Base-by-base conservation (phyloP, 2,329 filamentous ascomycete genomes). In the Rhinocladiella similis region DNA sequence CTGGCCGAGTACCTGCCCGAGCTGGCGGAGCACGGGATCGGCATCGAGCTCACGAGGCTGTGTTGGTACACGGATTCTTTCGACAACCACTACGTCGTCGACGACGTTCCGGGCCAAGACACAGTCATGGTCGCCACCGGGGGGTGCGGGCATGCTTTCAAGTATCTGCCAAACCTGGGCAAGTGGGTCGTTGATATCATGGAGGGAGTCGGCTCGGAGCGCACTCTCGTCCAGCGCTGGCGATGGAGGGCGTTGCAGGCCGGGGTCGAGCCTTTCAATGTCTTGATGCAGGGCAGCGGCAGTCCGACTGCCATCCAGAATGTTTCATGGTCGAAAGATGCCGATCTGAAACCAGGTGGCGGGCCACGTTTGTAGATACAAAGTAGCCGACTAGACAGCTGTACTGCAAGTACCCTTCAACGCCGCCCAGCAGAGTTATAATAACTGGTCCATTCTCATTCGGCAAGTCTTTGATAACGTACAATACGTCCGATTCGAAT, bases 61-160 rank as follows among this genome's bases (percentile, higher is more conserved):
- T 85, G 77, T 67, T 83, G 76, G 77, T 84, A 85, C 62, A 82
- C 75, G 0, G 82, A 85, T 60, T 82, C 79, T 0, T 77, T 77
- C 1, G 73, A 76, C 10, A 81, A 82, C 25, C 77, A 83, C 50
- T 84, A 81, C 63, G 70, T 85, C 3, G 75, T 85, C 50, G 74
- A 77, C 36, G 75, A 76, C 53, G 78, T 83, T 49, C 80, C 81
- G 0, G 69, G 64, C 10, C 80, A 77, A 61, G 65, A 69, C 19
- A 77, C 78, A 0, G 64, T 87, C 1, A 81, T 85, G 65, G 75
- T 86, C 0, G 83, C 83, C 2, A 86, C 83, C 0, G 84, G 83
- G 0, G 85, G 84, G 0, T 80, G 77, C 33, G 84, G 84, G 0
- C 84, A 86, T 67, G 84, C 75, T 0, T 86, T 85, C 68, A 86